These are phyloP conservation scores for Pseudovirgaria hyperparasitica DNA, from an alignment of 2,329 filamentous ascomycete species.

Conservation along the genomic window DNA sequence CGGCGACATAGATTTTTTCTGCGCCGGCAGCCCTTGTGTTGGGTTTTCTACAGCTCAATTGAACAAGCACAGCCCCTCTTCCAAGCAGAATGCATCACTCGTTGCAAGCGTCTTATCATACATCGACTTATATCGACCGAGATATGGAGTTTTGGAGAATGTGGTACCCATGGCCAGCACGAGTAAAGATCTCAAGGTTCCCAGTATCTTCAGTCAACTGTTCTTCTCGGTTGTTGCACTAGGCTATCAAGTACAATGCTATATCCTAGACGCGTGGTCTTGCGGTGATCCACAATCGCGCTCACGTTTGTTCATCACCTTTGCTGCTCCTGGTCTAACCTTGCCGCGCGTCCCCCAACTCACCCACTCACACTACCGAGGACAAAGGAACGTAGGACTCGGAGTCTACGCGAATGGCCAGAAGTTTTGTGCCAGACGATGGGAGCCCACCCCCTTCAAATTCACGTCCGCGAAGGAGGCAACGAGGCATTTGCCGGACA, in stretches of 20 bases:
- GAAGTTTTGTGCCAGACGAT: slow-evolving; percentile 43
- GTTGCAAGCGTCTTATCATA: slow-evolving; percentile 64
- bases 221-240: slow-evolving; percentile 61
- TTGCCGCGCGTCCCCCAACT: slow-evolving; percentile 44
- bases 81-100: slow-evolving; percentile 60
- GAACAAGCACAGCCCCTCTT: slow-evolving; percentile 40
- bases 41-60: slow-evolving; percentile 57
- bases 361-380: slow-evolving; percentile 49
- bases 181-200: slow-evolving; percentile 29
- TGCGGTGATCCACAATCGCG: slow-evolving; percentile 55
- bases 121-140: slow-evolving; percentile 61
- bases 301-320: slow-evolving; percentile 55
- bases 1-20: slow-evolving; percentile 56
- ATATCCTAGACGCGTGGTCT: slow-evolving; percentile 56
- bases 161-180: slow-evolving; percentile 51
- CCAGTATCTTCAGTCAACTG: slow-evolving; percentile 62
- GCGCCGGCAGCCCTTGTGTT: slow-evolving; percentile 64
- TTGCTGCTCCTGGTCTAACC: slow-evolving; percentile 52
- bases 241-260: slow-evolving; percentile 62
- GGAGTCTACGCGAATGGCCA: slow-evolving; percentile 31
- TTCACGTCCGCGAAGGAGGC: slow-evolving; percentile 42
- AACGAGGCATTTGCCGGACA: slow-evolving; percentile 46
- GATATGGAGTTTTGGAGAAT: slow-evolving; percentile 69
- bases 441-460: slow-evolving; percentile 45
- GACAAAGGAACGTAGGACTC: slow-evolving; percentile 26